These are phyloP conservation scores for Candida tammaniensis DNA, from an alignment of 805 yeast genomes.

Conservation along the genomic window DNA sequence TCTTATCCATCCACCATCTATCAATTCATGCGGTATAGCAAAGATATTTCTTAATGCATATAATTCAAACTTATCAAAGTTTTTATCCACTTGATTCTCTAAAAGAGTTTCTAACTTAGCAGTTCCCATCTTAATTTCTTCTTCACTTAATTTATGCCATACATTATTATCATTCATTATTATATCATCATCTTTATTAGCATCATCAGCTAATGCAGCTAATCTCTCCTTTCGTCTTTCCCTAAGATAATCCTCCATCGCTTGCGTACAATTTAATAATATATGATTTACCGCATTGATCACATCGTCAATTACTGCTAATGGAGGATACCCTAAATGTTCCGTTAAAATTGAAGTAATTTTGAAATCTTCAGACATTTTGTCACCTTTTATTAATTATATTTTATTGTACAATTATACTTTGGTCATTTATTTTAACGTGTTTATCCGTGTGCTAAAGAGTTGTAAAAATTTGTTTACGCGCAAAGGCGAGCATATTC, in stretches of 20 bases:
- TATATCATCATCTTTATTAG: conserved; percentile 8
- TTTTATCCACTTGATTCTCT: conserved; percentile 72
- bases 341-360: conserved; percentile 57
- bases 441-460: too few relatives aligned
- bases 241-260: conserved; percentile 63
- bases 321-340: conserved; percentile 82
- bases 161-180: conserved; percentile 13
- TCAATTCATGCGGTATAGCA: conserved; percentile 62
- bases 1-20: conserved; percentile 63
- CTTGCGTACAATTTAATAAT: conserved; percentile 77
- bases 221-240: conserved; percentile 27
- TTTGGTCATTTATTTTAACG: too few relatives aligned
- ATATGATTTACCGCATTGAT: conserved; percentile 84
- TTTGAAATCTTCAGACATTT: conserved; percentile 4
- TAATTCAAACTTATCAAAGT: conserved; percentile 83
- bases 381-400: too few relatives aligned
- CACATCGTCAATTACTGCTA: conserved; percentile 79
- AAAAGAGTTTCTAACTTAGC: conserved; percentile 75
- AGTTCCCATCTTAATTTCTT: conserved; percentile 72
- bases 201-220: conserved; percentile 11
- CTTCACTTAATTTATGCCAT: conserved; percentile 21
- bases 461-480: too few relatives aligned
- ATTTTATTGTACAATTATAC: too few relatives aligned
- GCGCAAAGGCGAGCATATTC: too few relatives aligned
- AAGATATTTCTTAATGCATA: conserved; percentile 77